A percentile compares a stretch with the other conserved stretches of the same genome.
Conservation (phyloP, 768 basidiomycete species). For the Cystobasidiopsis lactophilus region DNA sequence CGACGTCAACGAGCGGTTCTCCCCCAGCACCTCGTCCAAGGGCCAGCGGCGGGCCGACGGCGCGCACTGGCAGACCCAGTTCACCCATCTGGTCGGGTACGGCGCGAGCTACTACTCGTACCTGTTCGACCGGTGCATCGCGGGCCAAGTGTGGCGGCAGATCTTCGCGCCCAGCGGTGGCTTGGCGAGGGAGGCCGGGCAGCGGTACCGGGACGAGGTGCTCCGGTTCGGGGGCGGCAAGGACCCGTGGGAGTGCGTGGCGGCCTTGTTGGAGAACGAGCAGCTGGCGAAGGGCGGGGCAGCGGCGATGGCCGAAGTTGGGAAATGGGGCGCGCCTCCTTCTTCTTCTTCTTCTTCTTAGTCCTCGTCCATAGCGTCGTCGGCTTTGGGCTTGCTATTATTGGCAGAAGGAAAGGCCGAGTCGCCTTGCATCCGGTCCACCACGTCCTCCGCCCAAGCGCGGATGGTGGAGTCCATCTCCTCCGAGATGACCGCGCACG, state of each 20-base stretch:
- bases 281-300: slow-evolving; percentile 49
- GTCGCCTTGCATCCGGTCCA: slow-evolving; percentile 1
- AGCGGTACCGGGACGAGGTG: slow-evolving; percentile 55
- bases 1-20: slow-evolving; percentile 34
- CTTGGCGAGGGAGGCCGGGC: slow-evolving; percentile 48
- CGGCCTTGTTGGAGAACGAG: slow-evolving; percentile 40
- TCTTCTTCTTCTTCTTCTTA: neutral
- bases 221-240: slow-evolving; percentile 64
- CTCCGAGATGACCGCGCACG: slow-evolving; percentile 5
- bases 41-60: slow-evolving; percentile 52
- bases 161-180: slow-evolving; percentile 45
- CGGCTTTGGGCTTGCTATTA: neutral
- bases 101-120: slow-evolving; percentile 97
- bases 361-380: neutral
- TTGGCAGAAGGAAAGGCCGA: neutral
- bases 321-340: slow-evolving; percentile 36
- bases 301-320: slow-evolving; percentile 71
- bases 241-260: slow-evolving; percentile 87
- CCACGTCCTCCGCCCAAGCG: slow-evolving; percentile 1
- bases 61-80: slow-evolving; percentile 86
- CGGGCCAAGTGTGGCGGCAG: slow-evolving; percentile 64
- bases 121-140: slow-evolving; percentile 85
- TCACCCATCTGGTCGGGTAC: slow-evolving; percentile 85
- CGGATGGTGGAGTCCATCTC: slow-evolving; percentile 8
- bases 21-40: slow-evolving; percentile 29